Evolutionary conservation across 768 basidiomycete genomes (phyloP).

Genomic region (Agrocybe chaxingu): DNA sequence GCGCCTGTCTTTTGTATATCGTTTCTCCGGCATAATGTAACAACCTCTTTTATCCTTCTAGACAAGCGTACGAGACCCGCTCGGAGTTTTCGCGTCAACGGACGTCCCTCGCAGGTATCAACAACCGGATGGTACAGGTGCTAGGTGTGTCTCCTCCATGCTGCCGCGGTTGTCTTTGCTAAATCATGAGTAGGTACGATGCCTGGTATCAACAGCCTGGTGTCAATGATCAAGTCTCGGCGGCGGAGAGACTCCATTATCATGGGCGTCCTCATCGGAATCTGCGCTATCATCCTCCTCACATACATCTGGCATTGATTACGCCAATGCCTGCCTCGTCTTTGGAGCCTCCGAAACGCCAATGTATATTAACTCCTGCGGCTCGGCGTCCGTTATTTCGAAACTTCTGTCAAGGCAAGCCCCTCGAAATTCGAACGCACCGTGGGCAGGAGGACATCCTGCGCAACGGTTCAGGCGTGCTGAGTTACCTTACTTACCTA

Average conservation of each 20-base stretch:
- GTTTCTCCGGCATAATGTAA: constrained; percentile 4
- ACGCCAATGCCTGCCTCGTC: neutral
- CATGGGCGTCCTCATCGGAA: constrained; percentile 83
- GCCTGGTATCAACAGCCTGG: constrained; percentile 90
- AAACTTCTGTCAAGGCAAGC: neutral
- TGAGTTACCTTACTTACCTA: neutral
- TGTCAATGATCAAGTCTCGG: constrained; percentile 90
- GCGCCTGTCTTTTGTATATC: constrained; percentile 22
- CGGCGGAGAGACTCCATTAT: constrained; percentile 88
- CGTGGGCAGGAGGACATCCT: too few relatives aligned
- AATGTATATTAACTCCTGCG: too few relatives aligned
- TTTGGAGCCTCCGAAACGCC: neutral
- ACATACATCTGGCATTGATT: constrained; percentile 44
- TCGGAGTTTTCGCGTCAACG: constrained; percentile 89
- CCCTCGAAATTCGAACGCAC: neutral
- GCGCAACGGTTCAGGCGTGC: too few relatives aligned
- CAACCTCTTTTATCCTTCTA: constrained; percentile 25
- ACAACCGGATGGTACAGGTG: constrained; percentile 79
- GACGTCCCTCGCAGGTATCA: constrained; percentile 70
- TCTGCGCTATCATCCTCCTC: constrained; percentile 63
- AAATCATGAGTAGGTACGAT: constrained; percentile 61
- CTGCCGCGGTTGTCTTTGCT: neutral
- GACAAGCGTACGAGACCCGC: constrained; percentile 96
- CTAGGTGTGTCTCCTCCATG: constrained; percentile 53
- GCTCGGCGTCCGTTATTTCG: too few relatives aligned